Evolutionary conservation across 768 basidiomycete genomes (phyloP), one percentile per base, ranked within the genome.

Genomic region (Panaeolus papilionaceus): DNA sequence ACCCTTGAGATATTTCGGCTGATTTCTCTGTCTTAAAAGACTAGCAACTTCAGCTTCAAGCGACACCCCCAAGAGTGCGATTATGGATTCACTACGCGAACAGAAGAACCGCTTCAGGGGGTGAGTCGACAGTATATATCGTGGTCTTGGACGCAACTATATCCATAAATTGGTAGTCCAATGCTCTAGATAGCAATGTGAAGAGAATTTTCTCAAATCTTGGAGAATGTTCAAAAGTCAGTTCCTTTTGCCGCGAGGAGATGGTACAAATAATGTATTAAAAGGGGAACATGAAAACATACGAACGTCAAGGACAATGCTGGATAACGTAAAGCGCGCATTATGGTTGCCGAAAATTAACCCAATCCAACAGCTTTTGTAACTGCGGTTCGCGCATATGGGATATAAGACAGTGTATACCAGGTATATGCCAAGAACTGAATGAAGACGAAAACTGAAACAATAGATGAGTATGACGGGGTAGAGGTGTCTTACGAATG

Each of bases 371-470:
- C 82, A 38, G 87, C 76, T 76, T 88, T 93, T 67, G 87, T 81
- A 49, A 93, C 87, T 12, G 90, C 90, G 1, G 88, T 76, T 65
- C 95, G 86, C 2, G 96, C 96, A 73, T 96, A 97, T 2, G 96
- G 96, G 72, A 98, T 94, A 80, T 96, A 98, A 7, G 90, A 92
- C 38, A 93, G 79, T 63, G 86, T 88, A 77, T 92, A 96, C 95
- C 95, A 98, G 23, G 91, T 88, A 79, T 92, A 97, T 6, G 95
- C 96, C 66, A 97, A 83, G 78, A 93, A 97, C 78, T 96, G 90
- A 77, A 98, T 82, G 79, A 97, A 85, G 67, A 98, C 96, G 77
- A 98, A 94, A 67, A 95, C 93, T 94, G 79, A 58, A 47, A 44
- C 20, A 28, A 69, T 65, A 44, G 12, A 61, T 63, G n/a, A 71